phyloP scores from a whole-genome alignment of 176 grass and related monocot species.

The Elymus sibiricus region DNA sequence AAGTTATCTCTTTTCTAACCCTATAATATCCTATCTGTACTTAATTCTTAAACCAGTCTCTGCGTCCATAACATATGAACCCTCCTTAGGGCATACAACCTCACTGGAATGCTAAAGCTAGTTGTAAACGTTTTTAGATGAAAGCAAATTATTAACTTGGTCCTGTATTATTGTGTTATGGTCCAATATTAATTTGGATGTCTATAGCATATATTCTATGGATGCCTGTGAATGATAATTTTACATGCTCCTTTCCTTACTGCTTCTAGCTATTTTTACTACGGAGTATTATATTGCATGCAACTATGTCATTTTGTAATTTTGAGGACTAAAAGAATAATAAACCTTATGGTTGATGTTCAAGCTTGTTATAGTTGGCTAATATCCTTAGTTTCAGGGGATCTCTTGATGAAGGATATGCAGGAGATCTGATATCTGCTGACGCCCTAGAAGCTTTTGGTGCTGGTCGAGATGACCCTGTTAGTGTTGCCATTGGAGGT shows the following conservation, averaged over 20 bases:
- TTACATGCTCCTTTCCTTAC: background rate
- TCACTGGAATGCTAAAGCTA: background rate
- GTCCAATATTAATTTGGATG: no score
- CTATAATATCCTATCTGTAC: background rate
- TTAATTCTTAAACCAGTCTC: background rate
- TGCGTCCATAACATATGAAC: background rate
- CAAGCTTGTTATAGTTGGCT: constrained; percentile 16
- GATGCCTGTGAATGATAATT: no score
- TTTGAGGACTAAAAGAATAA: constrained; percentile 15
- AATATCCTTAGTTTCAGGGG: constrained; percentile 51
- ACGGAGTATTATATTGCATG: background rate
- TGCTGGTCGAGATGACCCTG: constrained; percentile 86
- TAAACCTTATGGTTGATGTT: background rate
- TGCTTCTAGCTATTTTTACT: background rate
- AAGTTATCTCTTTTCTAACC: background rate
- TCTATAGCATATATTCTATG: no score
- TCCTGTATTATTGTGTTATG: no score
- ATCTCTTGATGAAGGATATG: constrained; percentile 81
- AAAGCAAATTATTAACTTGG: background rate
- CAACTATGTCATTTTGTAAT: background rate
- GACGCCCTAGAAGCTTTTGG: constrained; percentile 83
- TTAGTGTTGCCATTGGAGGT: constrained; percentile 97
- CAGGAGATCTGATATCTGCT: constrained; percentile 78
- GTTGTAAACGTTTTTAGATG: background rate
- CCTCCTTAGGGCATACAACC: background rate